Base-by-base conservation (phyloP, 129 eudicot genomes). In the Deinandra increscens region DNA sequence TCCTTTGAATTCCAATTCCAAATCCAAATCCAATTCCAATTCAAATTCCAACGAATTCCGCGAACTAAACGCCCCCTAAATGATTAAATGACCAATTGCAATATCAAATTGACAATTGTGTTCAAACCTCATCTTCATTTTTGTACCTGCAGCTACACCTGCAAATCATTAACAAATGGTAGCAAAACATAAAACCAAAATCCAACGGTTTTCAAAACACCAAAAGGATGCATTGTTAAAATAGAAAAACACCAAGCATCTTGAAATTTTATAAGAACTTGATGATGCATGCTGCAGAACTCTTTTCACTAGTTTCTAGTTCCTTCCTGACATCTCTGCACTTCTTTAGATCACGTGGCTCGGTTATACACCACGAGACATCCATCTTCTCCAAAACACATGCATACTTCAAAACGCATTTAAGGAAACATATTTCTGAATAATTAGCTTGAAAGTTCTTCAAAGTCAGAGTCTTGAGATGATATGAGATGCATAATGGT, bases 321-420 rank as follows among this genome's bases (percentile, higher is more conserved):
- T 70, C 80, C 13, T 68, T 61, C 64, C 33, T 67, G 1, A 71
- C 34, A 38, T 79, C 80, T 45, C 58, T 63, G 69, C 60, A 75
- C 71, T 70, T 77, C 72, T 60, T 76, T 45, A 33, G 20, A 49
- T 80, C 72, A 58, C 41, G 69, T 41, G 41, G 42, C 2, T 68
- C 67, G 65, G 51, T 74, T 77, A 81, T 82, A 43, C 74, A 68
- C 55, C 61, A 68, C 39, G 22, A 64, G n/a, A 84, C 37, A 63
- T 75, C 69, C 78, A 84, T 58, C 66, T 63, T 77, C 73, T 80
- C 81, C 75, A 84, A 54, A 56, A 69, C 70, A 41, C 17, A 5
- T 18, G 75, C 80, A 64, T 73, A 14, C 68, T 73, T 51, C 71
- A 84, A 68, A 48, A 84, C 66, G 43, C 36, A 42, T 70, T 69